These are phyloP conservation scores for Pseudocercospora fijiensis DNA, from an alignment of 2,329 filamentous ascomycete species.

Conservation along the genomic window DNA sequence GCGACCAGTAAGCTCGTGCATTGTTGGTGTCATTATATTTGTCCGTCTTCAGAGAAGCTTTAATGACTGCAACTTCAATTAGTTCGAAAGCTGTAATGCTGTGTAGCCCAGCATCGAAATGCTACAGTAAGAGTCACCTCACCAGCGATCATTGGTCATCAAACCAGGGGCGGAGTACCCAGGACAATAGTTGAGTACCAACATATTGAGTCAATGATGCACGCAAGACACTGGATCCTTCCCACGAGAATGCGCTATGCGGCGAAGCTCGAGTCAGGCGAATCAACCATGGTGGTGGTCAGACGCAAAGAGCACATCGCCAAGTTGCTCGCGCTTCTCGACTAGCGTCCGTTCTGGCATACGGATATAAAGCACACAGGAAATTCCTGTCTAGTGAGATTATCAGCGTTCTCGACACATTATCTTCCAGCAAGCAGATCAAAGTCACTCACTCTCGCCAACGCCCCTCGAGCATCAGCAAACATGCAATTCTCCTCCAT, in stretches of 20 bases:
- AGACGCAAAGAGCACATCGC: background rate
- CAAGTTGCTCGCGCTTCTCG: background rate
- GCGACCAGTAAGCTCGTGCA: no score
- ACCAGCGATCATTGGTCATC: background rate
- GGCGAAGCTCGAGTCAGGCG: background rate
- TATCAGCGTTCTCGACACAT: background rate
- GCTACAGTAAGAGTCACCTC: background rate
- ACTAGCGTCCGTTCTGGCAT: background rate
- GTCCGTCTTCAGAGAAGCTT: no score
- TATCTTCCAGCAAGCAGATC: background rate
- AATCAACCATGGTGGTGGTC: background rate
- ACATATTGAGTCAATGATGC: background rate
- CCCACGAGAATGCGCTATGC: background rate
- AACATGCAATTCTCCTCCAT: background rate
- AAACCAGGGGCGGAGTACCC: background rate
- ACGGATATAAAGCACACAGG: background rate
- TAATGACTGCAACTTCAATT: no score
- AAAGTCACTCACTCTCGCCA: background rate
- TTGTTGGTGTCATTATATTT: no score
- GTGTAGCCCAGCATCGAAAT: background rate
- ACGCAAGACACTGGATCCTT: background rate
- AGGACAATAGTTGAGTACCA: background rate
- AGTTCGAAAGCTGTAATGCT: background rate
- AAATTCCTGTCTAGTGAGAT: background rate
- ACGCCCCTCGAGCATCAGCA: background rate